phyloP scores from a whole-genome alignment of 176 grass and related monocot genomes.

The Stipa capillata region DNA sequence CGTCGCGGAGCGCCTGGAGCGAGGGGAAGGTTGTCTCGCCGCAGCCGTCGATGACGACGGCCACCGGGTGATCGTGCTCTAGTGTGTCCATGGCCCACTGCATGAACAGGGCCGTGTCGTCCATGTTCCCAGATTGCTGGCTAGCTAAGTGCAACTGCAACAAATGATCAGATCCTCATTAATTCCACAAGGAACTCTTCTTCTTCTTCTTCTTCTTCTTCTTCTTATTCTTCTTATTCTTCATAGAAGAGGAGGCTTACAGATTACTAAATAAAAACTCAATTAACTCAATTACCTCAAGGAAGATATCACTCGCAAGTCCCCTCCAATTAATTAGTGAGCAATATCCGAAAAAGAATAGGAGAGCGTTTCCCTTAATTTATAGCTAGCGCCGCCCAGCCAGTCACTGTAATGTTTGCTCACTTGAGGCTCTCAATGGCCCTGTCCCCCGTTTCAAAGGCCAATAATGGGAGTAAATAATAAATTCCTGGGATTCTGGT shows the following conservation, averaged over 20 bases:
- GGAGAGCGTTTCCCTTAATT: neutral
- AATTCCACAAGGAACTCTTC: neutral
- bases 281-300: neutral
- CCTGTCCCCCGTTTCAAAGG: neutral
- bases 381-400: neutral
- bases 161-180: neutral
- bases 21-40: conserved; percentile 21
- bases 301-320: neutral
- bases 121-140: neutral
- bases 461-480: neutral
- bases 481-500: neutral
- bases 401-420: neutral
- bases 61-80: conserved; percentile 11
- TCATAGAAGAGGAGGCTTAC: neutral
- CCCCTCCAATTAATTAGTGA: neutral
- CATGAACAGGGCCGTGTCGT: conserved; percentile 29
- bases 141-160: neutral
- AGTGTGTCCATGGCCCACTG: conserved; percentile 38
- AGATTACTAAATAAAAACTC: neutral
- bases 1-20: conserved; percentile 9
- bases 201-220: neutral
- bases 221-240: neutral
- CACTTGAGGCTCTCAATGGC: neutral
- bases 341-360: neutral
- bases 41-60: neutral